Percentiles rank a stretch among this genome's conserved stretches.
Conservation (phyloP, 805 yeast genomes). For the Yarrowia keelungensis region DNA sequence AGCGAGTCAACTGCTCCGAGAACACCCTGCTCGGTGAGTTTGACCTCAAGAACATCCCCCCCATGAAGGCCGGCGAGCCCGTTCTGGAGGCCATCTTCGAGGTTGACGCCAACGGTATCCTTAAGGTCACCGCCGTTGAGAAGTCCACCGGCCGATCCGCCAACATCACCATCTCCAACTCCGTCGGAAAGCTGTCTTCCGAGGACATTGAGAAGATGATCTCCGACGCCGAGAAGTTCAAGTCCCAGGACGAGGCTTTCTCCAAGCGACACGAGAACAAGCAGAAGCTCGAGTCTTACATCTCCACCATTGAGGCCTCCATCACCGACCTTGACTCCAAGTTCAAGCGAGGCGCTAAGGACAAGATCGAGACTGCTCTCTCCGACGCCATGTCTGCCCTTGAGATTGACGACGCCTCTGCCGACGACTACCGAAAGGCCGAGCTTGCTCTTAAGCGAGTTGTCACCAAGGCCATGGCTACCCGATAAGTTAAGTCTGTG, state of each 20-base stretch:
- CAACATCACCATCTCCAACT: slow-evolving; percentile 98
- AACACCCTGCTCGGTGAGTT: slow-evolving; percentile 98
- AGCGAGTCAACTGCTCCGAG: slow-evolving; percentile 98
- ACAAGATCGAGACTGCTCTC: slow-evolving; percentile 96
- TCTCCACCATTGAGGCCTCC: slow-evolving; percentile 91
- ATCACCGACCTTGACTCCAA: slow-evolving; percentile 97
- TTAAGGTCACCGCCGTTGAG: slow-evolving; percentile 98
- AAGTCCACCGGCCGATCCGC: slow-evolving; percentile 98
- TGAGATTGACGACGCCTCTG: slow-evolving; percentile 93
- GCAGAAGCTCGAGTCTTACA: slow-evolving; percentile 99
- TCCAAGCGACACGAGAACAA: slow-evolving; percentile 99
- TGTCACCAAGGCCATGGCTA: slow-evolving; percentile 98
- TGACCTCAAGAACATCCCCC: slow-evolving; percentile 97
- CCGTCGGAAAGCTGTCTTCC: slow-evolving; percentile 96
- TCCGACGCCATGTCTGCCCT: slow-evolving; percentile 98
- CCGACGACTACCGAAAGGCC: slow-evolving; percentile 99
- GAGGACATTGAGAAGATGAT: slow-evolving; percentile 99
- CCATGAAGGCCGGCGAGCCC: slow-evolving; percentile 99
- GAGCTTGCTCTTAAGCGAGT: slow-evolving; percentile 99
- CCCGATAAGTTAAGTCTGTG: slow-evolving; percentile 61
- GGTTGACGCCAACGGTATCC: slow-evolving; percentile 99
- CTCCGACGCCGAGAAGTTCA: slow-evolving; percentile 98
- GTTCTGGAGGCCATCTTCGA: slow-evolving; percentile 98
- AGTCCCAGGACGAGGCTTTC: slow-evolving; percentile 98
- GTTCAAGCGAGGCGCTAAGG: slow-evolving; percentile 96